phyloP scores from a whole-genome alignment of 2,329 filamentous ascomycete species.

The Dactylellina drechsleri region DNA sequence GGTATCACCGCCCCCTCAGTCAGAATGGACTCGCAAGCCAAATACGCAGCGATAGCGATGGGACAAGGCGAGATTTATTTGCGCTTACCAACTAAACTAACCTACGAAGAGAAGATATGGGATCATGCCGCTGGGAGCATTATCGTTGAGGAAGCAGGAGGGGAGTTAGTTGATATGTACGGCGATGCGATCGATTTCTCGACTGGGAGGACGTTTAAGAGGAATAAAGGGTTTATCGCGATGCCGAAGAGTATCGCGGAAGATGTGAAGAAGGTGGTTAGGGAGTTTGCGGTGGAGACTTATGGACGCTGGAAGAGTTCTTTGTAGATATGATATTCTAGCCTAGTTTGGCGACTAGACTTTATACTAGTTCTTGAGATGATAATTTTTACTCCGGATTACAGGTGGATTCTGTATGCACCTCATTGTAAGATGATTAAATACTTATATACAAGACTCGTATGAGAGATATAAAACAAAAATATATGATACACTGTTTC shows the following conservation, averaged over 20 bases:
- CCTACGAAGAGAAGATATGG: slow-evolving; percentile 99
- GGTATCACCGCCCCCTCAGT: slow-evolving; percentile 91
- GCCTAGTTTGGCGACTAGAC: not conserved
- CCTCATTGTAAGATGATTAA: too few species aligned
- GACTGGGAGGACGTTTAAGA: slow-evolving; percentile 82
- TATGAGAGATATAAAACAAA: slow-evolving; percentile 12
- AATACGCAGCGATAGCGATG: slow-evolving; percentile 93
- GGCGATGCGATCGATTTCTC: slow-evolving; percentile 88
- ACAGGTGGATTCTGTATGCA: too few species aligned
- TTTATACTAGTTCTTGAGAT: not conserved
- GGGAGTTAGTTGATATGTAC: slow-evolving; percentile 86
- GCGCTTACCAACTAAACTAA: slow-evolving; percentile 78
- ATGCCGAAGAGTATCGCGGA: slow-evolving; percentile 80
- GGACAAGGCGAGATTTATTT: slow-evolving; percentile 96
- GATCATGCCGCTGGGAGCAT: slow-evolving; percentile 96
- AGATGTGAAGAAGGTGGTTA: slow-evolving; percentile 81
- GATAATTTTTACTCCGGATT: not conserved
- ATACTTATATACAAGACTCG: slow-evolving; percentile 22
- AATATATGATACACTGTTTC: slow-evolving; percentile 40
- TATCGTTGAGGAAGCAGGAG: slow-evolving; percentile 92
- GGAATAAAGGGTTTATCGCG: slow-evolving; percentile 94
- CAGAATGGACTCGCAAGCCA: slow-evolving; percentile 96
- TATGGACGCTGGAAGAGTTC: slow-evolving; percentile 39
- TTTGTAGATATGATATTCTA: slow-evolving; percentile 23
- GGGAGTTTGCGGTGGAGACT: slow-evolving; percentile 69